These are phyloP conservation scores for Talaromyces verruculosus DNA, from an alignment of 2,329 filamentous ascomycete species.

Conservation along the genomic window DNA sequence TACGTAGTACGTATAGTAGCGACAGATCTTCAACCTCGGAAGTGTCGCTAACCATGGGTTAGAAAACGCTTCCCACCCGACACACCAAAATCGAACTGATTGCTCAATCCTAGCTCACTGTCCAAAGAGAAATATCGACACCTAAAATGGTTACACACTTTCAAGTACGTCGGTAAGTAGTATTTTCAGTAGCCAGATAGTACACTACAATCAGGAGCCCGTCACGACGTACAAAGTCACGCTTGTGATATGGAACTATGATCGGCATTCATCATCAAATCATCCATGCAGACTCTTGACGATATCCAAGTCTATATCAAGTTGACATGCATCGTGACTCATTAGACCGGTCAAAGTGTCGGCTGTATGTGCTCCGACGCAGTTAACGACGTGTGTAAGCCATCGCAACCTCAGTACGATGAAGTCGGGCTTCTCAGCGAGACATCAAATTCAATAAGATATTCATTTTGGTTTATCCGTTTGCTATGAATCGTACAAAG, in stretches of 20 bases:
- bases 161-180: background rate
- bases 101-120: background rate
- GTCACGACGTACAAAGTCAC: background rate
- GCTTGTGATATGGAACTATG: background rate
- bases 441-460: background rate
- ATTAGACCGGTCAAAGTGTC: background rate
- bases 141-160: background rate
- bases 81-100: background rate
- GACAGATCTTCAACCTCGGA: background rate
- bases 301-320: background rate
- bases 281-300: background rate
- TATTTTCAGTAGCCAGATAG: background rate
- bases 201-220: background rate
- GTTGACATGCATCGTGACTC: background rate
- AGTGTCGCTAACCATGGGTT: background rate
- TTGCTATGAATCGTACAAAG: background rate
- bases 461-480: background rate
- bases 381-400: background rate
- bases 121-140: background rate
- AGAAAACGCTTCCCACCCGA: background rate
- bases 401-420: background rate
- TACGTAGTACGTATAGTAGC: too few relatives aligned
- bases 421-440: background rate
- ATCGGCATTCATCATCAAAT: background rate
- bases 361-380: slow-evolving; percentile 7